Evolutionary conservation across 495 filamentous ascomycete species (phyloP), one percentile per base, ranked within the genome.

Genomic region (Pseudomonodictys pantanalensis): DNA sequence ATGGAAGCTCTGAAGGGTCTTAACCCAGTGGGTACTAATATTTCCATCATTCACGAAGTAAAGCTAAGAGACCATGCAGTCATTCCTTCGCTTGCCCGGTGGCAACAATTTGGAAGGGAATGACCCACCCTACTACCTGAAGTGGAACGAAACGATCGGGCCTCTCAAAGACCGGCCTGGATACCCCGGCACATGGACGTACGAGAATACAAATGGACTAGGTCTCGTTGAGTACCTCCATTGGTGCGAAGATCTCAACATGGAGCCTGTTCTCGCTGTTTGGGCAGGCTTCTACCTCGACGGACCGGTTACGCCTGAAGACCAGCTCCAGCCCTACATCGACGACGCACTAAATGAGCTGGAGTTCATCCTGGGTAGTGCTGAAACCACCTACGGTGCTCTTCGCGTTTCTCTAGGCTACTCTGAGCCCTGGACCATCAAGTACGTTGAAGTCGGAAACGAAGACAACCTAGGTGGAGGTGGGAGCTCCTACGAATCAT

Each of bases 391-490:
- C 17, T 87, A 80, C 73, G 85, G 85, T 25, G 74, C 78, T 8
- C 66, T 80, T 9, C 79, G 85, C 33, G 82, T 80, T 12, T 59
- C 72, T 9, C 74, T 83, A 8, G 85, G 84, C 10, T 77, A 84
- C 53, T 72, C 77, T 1, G 72, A 82, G 30, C 83, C 85, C 3
- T 87, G 78, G 72, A 72, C 64, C 20, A 71, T 87, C 50, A 76
- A 75, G 49, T 84, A 79, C 51, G 81, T 86, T 30, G 85, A 86
- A 66, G 77, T 88, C 62, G 85, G 85, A 24, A 87, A 87, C 60
- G 83, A 88, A 65, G 84, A 87, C 52, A 71, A 69, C 48, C 68
- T 78, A n/a, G 65, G 61, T 52, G 81, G 77, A 67, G 79, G 85
- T 17, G 71, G 73, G n/a, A 67, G 71, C 6, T 72, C 77, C n/a